Evolutionary conservation across 768 basidiomycete genomes (phyloP).

Genomic region (Leccinum aurantiacum): DNA sequence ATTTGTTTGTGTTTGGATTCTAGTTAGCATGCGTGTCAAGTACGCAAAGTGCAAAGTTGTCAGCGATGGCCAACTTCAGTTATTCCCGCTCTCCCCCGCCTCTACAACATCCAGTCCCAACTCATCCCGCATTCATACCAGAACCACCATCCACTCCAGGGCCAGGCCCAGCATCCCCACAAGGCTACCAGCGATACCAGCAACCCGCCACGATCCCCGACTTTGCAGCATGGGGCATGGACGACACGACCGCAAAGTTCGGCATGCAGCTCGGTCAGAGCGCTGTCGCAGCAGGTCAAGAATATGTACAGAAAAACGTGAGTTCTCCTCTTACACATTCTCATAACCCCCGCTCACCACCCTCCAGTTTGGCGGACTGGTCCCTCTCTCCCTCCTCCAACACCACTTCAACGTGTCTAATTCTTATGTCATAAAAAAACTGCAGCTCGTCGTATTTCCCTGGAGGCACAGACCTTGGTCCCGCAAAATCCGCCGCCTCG

Average conservation of each 20-base stretch:
- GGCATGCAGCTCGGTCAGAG: constrained; percentile 94
- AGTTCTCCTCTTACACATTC: constrained; percentile 26
- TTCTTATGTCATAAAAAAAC: constrained; percentile 88
- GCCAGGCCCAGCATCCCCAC: constrained; percentile 68
- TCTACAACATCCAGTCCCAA: constrained; percentile 84
- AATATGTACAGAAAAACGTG: constrained; percentile 94
- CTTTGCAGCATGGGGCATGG: constrained; percentile 79
- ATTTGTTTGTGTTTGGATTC: constrained; percentile 21
- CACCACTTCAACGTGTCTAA: constrained; percentile 97
- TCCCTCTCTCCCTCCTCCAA: constrained; percentile 77
- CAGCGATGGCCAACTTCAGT: constrained; percentile 31
- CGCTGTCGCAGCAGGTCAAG: constrained; percentile 91
- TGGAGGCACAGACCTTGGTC: constrained; percentile 93
- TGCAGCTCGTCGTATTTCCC: constrained; percentile 88
- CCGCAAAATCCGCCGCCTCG: constrained; percentile 62
- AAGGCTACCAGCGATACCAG: constrained; percentile 40
- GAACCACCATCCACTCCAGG: constrained; percentile 74
- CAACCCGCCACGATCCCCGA: constrained; percentile 39
- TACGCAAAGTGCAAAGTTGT: neutral
- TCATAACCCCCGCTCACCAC: constrained; percentile 7
- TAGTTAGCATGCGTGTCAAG: neutral
- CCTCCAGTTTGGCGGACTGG: constrained; percentile 70
- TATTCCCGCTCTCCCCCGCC: constrained; percentile 68
- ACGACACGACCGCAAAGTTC: constrained; percentile 92
- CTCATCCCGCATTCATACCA: constrained; percentile 82